A percentile compares a stretch with the other conserved stretches of the same genome.
phyloP scores from a whole-genome alignment of 768 basidiomycete genomes.

The Mycena epipterygia region DNA sequence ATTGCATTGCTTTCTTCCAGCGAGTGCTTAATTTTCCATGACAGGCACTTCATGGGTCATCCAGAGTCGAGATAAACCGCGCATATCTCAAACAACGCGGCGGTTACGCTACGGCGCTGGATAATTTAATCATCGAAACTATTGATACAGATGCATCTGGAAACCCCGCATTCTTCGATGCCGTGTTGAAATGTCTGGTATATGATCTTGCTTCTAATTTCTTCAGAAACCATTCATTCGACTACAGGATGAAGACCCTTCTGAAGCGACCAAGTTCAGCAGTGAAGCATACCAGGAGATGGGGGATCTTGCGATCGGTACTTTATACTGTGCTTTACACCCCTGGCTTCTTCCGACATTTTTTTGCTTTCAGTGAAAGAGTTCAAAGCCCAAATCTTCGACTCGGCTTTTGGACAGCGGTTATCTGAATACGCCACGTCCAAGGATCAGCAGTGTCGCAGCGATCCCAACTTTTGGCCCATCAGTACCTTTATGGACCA shows the following conservation, averaged over 20 bases:
- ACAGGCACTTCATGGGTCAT: constrained; percentile 2
- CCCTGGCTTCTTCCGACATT: background rate
- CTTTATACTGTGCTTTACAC: background rate
- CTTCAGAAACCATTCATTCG: background rate
- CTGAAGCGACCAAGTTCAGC: constrained; percentile 32
- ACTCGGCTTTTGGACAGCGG: constrained; percentile 23
- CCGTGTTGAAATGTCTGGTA: constrained; percentile 21
- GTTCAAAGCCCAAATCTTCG: constrained; percentile 26
- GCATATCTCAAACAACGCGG: constrained; percentile 14
- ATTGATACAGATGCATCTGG: background rate
- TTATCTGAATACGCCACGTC: constrained; percentile 16
- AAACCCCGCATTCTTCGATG: constrained; percentile 14
- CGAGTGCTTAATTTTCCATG: too few species aligned
- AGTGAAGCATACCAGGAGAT: constrained; percentile 25
- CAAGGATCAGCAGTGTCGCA: constrained; percentile 14
- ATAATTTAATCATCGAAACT: constrained; percentile 13
- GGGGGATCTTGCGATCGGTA: constrained; percentile 28
- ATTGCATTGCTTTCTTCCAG: too few species aligned
- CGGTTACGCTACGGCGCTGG: constrained; percentile 9
- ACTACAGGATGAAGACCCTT: constrained; percentile 17
- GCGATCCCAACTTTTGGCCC: constrained; percentile 18
- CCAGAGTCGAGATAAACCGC: constrained; percentile 20
- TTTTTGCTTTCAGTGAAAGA: background rate
- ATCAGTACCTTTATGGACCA: constrained; percentile 25
- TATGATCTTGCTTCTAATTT: background rate